Base-by-base conservation (phyloP, 2,329 filamentous ascomycete species). In the Cryphonectria radicalis region DNA sequence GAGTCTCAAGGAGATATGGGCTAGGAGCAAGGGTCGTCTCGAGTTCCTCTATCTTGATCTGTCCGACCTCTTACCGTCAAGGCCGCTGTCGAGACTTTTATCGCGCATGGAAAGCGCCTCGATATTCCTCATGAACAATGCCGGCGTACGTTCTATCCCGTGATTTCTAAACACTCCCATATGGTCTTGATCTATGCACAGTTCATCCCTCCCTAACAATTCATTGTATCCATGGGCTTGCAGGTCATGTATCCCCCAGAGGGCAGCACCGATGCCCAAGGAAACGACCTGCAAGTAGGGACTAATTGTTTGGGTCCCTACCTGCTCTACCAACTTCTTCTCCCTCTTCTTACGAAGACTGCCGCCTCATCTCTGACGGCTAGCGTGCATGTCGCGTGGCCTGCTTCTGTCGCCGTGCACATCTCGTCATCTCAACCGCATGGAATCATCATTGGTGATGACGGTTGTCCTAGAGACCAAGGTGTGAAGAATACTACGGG, bases 131-230 rank as follows among this genome's bases (percentile, higher is more conserved):
- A 42, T 68, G 14, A 68, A 62, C 59, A 72, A 63, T 46, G 70
- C 70, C 10, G 66, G 70, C 3, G 43, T 63, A 75, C 77, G 73
- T 77, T 55, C 1, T 67, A 75, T 72, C 19, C 75, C 77, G 43
- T 73, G 75, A 25, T 13, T 6, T 28, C 22, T 28, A 60, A 60
- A 7, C 3, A 4, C 2, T 17, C 5, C 22, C 14, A 22, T 14
- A 53, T 22, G 22, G 13, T 57, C 5, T 8, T 3, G 10, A 35
- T 60, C 25, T 1, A 32, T 10, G 59, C 59, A 37, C 28, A 40
- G 22, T 28, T 7, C 17, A 2, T 11, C 11, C 3, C 32, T 37
- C 17, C 28, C 22, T 57, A 25, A 57, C 10, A 66, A 10, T 28
- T 19, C 2, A 40, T 40, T 40, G 13, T 62, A 25, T 50, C 37